Conservation (phyloP, 192 early-diverging fungal genomes). For the Rhizoclosmatium sp. region DNA sequence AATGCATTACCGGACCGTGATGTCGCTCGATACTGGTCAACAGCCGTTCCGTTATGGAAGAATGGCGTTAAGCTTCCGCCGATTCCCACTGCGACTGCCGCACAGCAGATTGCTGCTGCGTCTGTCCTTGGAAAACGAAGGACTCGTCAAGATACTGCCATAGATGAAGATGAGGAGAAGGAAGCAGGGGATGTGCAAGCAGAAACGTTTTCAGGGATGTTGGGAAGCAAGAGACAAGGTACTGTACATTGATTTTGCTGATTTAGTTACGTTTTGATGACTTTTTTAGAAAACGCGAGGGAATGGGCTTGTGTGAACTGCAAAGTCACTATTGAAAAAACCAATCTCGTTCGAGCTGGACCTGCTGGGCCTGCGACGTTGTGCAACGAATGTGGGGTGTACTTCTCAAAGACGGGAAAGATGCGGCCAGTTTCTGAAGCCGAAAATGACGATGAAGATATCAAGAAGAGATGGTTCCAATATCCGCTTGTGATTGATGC, state of each 20-base stretch:
- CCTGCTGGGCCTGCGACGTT: constrained; percentile 40
- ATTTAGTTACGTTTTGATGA: constrained; percentile 10
- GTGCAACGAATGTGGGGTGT: constrained; percentile 50
- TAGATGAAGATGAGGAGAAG: constrained; percentile 46
- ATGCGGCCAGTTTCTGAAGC: constrained; percentile 29
- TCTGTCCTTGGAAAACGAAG: constrained; percentile 44
- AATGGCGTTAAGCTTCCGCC: constrained; percentile 14
- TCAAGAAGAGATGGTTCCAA: constrained; percentile 8
- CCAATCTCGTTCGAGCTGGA: constrained; percentile 40
- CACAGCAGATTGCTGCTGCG: constrained; percentile 9
- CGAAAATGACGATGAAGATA: background rate
- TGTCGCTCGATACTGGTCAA: constrained; percentile 57
- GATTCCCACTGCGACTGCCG: background rate
- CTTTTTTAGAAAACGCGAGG: constrained; percentile 6
- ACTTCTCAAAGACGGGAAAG: constrained; percentile 1
- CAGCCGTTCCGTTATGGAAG: constrained; percentile 65
- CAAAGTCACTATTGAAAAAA: constrained; percentile 20
- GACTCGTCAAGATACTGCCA: constrained; percentile 68
- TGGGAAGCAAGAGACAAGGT: constrained; percentile 27
- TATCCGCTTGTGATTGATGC: constrained; percentile 1
- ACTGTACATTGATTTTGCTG: constrained; percentile 44
- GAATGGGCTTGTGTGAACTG: constrained; percentile 49
- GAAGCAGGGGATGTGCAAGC: constrained; percentile 58
- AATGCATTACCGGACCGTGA: background rate
- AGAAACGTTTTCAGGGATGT: background rate